Evolutionary conservation across 805 yeast genomes (phyloP).

Genomic region (Candida cerambycidarum): DNA sequence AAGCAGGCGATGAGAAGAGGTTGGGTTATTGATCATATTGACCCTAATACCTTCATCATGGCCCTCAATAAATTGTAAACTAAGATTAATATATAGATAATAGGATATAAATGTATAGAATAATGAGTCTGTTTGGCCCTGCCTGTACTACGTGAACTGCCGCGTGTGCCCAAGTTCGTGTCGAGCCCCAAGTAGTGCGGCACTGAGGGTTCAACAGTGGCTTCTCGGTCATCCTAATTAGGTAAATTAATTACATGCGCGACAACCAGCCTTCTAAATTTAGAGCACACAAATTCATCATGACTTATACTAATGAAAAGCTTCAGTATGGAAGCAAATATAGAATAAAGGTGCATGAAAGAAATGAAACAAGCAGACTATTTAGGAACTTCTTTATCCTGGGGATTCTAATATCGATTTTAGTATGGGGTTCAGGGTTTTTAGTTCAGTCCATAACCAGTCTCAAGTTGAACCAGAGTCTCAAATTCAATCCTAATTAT

Average conservation of each 20-base stretch:
- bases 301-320: background rate
- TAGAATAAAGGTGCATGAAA: background rate
- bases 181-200: no score
- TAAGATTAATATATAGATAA: background rate
- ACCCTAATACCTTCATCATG: no score
- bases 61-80: no score
- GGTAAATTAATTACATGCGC: slow-evolving; percentile 2
- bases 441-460: slow-evolving; percentile 23
- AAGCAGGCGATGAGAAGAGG: slow-evolving; percentile 28
- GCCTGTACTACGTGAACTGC: no score
- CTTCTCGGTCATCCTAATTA: background rate
- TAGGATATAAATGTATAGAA: background rate
- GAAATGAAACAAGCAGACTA: background rate
- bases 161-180: no score
- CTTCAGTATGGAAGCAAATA: background rate
- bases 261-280: slow-evolving; percentile 4
- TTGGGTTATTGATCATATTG: slow-evolving; percentile 17
- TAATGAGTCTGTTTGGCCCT: no score
- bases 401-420: slow-evolving; percentile 24
- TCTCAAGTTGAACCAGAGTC: background rate
- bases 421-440: slow-evolving; percentile 40
- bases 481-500: slow-evolving; percentile 1
- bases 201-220: background rate
- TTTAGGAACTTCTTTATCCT: slow-evolving; percentile 3
- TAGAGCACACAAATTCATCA: background rate